phyloP scores from a whole-genome alignment of 345 rosid species.

The Gossypium bickii region DNA sequence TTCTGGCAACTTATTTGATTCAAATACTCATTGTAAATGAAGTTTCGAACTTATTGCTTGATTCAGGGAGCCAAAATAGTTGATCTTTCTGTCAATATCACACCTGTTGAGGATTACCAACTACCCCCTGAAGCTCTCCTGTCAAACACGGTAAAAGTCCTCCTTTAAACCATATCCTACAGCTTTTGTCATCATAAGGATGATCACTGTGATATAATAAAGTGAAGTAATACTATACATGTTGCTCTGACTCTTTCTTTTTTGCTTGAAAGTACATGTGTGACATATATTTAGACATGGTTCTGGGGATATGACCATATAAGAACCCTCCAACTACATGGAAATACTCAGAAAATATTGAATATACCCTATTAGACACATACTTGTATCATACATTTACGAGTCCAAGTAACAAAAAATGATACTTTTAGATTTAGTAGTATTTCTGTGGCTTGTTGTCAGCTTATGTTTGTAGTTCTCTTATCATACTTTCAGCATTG shows the following conservation, averaged over 20 bases:
- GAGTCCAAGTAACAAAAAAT: background rate
- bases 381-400: background rate
- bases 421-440: background rate
- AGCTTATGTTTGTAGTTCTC: background rate
- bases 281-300: background rate
- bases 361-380: background rate
- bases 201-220: background rate
- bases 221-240: background rate
- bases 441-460: background rate
- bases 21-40: background rate
- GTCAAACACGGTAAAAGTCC: slow-evolving; percentile 23
- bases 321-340: background rate
- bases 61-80: slow-evolving; percentile 34
- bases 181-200: background rate
- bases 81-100: slow-evolving; percentile 32
- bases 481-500: background rate
- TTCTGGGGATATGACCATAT: background rate
- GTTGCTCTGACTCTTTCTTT: background rate
- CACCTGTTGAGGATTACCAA: slow-evolving; percentile 36
- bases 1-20: background rate
- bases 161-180: background rate
- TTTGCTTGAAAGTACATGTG: background rate
- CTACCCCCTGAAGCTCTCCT: slow-evolving; percentile 36
- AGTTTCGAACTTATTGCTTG: background rate
- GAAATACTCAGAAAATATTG: background rate